Base-by-base conservation (phyloP, 2,329 filamentous ascomycete genomes). In the Niveomyces coronatus region DNA sequence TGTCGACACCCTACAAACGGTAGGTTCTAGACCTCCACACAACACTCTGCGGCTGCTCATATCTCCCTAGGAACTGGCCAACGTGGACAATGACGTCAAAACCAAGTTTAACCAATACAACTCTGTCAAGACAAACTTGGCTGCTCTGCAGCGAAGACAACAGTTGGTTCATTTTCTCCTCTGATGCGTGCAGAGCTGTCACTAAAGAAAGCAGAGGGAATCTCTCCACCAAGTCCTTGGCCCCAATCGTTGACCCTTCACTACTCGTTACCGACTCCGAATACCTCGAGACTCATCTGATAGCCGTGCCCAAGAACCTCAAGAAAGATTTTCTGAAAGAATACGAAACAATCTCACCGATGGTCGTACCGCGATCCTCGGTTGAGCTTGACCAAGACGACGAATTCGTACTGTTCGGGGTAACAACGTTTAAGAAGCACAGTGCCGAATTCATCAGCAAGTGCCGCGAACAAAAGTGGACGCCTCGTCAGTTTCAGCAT, bases 41-140 rank as follows among this genome's bases (percentile, higher is more conserved):
- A 29, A 10, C 26, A 27, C 2, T 42, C 47, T 36, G 14, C 29
- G 11, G 10, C 35, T 27, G 23, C 35, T 24, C 6, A 40, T 26
- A 31, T 27, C 30, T 33, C 30, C 32, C 37, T 46, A 91, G 84
- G 91, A 96, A 66, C 75, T 94, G 39, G 72, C 79, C 44, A 91
- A 85, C 40, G 86, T 94, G 55, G 91, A 98, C 67, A 94, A 87
- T 59, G 91, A 96, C 57, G 85, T 96, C 62, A 94, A 94, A 61
- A 73, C 76, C 54, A 96, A 96, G 62, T 88, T 89, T 66, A 85
- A 76, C 59, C 88, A 95, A 64, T 95, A 96, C 69, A 95, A 89
- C 64, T 73, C 82, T 45, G 78, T 89, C 55, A 94, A 94, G 67
- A 82, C 84, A 38, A 89, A 80, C 47, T 75, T 95, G 31, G 78